These are phyloP conservation scores for Penicillium sp. DNA, from an alignment of 2,329 filamentous ascomycete genomes.

Conservation along the genomic window DNA sequence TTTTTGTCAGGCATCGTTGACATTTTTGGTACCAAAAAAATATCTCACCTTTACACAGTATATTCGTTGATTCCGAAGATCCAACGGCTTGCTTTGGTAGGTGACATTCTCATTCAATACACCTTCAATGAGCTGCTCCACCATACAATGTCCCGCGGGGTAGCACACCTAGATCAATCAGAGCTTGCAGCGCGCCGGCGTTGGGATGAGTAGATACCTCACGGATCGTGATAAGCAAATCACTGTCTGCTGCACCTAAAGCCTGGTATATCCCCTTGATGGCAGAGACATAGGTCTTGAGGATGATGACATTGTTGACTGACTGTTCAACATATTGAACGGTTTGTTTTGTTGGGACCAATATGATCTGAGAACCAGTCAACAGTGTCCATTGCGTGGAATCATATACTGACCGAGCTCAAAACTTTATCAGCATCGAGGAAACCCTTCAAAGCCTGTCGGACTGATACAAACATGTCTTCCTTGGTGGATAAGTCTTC, in stretches of 20 bases:
- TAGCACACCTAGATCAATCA: conserved; percentile 60
- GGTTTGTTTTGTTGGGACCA: conserved; percentile 66
- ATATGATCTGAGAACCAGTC: conserved; percentile 61
- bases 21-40: not conserved
- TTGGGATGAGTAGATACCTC: conserved; percentile 44
- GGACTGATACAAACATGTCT: conserved; percentile 77
- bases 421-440: conserved; percentile 78
- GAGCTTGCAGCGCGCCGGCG: conserved; percentile 3
- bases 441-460: conserved; percentile 72
- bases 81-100: conserved; percentile 76
- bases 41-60: conserved; percentile 78
- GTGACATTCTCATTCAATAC: conserved; percentile 79
- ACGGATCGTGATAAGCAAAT: conserved; percentile 67
- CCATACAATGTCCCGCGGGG: conserved; percentile 59
- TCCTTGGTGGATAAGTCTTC: conserved; percentile 80
- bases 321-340: conserved; percentile 73
- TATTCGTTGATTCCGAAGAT: conserved; percentile 83
- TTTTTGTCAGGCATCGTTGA: conserved; percentile 4
- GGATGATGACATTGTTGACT: conserved; percentile 80
- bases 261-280: conserved; percentile 68
- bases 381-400: conserved; percentile 5
- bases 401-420: conserved; percentile 59
- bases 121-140: conserved; percentile 65
- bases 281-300: conserved; percentile 76
- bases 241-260: conserved; percentile 62